Percentiles rank a stretch among this genome's conserved stretches.
These are phyloP conservation scores for Rhodotorula graminis DNA, from an alignment of 768 basidiomycete species.

Conservation along the genomic window DNA sequence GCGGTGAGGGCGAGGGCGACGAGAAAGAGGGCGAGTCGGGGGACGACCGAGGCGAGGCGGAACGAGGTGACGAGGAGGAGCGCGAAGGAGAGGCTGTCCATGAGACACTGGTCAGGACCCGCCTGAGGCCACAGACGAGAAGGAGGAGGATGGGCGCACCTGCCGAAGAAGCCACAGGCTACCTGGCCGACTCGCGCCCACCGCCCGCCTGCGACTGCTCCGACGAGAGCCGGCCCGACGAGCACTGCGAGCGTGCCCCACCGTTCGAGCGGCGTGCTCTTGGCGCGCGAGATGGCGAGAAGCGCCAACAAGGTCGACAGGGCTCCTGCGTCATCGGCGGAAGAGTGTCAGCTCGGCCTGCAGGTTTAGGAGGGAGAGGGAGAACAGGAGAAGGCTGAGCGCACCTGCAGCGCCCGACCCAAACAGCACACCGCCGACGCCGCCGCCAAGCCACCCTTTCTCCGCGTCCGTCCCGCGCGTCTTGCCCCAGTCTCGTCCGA, in stretches of 20 bases:
- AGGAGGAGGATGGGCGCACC: neutral
- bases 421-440: conserved; percentile 12
- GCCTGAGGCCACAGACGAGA: no score
- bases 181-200: conserved; percentile 9
- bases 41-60: neutral
- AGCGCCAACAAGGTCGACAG: conserved; percentile 1
- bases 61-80: conserved; percentile 18
- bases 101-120: neutral
- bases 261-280: neutral
- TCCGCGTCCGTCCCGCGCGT: conserved; percentile 7
- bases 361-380: neutral
- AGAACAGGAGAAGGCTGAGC: neutral
- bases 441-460: conserved; percentile 20
- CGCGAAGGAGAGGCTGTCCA: conserved; percentile 9
- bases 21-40: conserved; percentile 15
- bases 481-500: conserved; percentile 2
- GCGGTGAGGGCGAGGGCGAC: neutral
- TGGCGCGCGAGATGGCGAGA: conserved; percentile 3
- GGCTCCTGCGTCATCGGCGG: neutral
- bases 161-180: neutral
- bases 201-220: conserved; percentile 4
- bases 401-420: conserved; percentile 6
- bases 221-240: neutral
- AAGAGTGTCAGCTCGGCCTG: neutral
- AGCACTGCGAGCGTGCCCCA: conserved; percentile 25